phyloP scores from a whole-genome alignment of 2,329 filamentous ascomycete genomes.

The Ceratocystis destructans region DNA sequence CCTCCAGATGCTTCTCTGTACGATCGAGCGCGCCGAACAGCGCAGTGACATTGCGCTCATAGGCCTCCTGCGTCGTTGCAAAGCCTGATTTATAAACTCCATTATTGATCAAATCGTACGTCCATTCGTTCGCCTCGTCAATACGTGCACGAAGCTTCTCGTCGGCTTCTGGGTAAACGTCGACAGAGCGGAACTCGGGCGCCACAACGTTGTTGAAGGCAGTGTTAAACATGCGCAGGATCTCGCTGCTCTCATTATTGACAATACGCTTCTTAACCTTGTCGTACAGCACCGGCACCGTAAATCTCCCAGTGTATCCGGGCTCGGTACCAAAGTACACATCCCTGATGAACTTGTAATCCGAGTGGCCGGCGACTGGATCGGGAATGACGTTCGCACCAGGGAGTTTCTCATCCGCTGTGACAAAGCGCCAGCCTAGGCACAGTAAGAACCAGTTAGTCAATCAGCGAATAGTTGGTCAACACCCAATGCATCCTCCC shows the following conservation, averaged over 20 bases:
- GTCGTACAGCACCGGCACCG: constrained; percentile 77
- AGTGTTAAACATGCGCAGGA: constrained; percentile 75
- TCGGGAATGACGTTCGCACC: constrained; percentile 52
- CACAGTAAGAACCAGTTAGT: neutral
- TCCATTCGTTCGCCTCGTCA: constrained; percentile 68
- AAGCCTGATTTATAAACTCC: constrained; percentile 69
- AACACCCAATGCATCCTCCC: neutral
- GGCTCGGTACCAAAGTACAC: constrained; percentile 66
- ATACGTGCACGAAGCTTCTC: constrained; percentile 50
- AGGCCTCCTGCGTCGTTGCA: constrained; percentile 69
- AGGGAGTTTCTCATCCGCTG: constrained; percentile 39
- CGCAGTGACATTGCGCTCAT: constrained; percentile 55
- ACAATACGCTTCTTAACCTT: constrained; percentile 63
- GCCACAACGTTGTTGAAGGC: constrained; percentile 59
- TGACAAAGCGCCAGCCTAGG: constrained; percentile 60
- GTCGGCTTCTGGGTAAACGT: constrained; percentile 47
- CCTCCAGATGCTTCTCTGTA: constrained; percentile 54
- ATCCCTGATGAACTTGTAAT: constrained; percentile 55
- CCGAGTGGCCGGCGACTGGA: constrained; percentile 56
- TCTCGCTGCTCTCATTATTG: constrained; percentile 85
- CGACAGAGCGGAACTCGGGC: constrained; percentile 43
- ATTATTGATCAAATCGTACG: constrained; percentile 60
- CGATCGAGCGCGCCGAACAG: constrained; percentile 69
- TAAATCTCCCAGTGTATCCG: constrained; percentile 66
- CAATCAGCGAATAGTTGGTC: neutral